These are phyloP conservation scores for Lachancea meyersii DNA, from an alignment of 805 yeast genomes.

Conservation along the genomic window DNA sequence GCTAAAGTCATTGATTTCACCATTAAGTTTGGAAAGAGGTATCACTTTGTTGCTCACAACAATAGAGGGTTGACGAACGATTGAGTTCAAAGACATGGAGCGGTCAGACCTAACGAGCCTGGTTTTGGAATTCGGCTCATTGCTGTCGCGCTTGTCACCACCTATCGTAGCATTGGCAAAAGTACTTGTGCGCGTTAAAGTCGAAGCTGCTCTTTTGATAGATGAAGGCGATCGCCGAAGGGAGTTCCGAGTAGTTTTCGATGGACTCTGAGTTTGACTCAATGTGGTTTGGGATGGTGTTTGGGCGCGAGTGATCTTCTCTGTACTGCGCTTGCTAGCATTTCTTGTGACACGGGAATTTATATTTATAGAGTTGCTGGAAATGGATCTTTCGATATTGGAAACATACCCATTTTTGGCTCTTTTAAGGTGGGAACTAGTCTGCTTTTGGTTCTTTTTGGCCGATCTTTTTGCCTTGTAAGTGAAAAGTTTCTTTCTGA, in stretches of 20 bases:
- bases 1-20: conserved; percentile 20
- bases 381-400: conserved; percentile 25
- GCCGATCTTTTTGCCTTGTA: conserved; percentile 9
- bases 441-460: conserved; percentile 15
- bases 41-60: conserved; percentile 33
- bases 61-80: conserved; percentile 32
- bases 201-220: conserved; percentile 34
- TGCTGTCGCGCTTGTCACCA: background rate
- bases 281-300: background rate
- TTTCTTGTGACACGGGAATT: too few relatives aligned
- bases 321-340: background rate
- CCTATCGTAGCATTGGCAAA: background rate
- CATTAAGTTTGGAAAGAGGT: conserved; percentile 24
- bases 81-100: conserved; percentile 21
- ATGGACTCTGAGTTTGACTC: background rate
- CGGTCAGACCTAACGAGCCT: conserved; percentile 26
- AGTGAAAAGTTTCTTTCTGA: conserved; percentile 22
- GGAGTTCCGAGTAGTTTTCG: conserved; percentile 9
- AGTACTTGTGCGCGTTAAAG: conserved; percentile 17
- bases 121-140: background rate
- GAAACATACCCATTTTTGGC: conserved; percentile 27
- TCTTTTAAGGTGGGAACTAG: conserved; percentile 26
- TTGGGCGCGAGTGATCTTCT: background rate
- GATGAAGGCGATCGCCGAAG: conserved; percentile 33
- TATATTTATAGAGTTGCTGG: conserved; percentile 1